Evolutionary conservation across 1,284 basidiomycete genomes (phyloP), one percentile per base, ranked within the genome.

Genomic region (Somion occarium): DNA sequence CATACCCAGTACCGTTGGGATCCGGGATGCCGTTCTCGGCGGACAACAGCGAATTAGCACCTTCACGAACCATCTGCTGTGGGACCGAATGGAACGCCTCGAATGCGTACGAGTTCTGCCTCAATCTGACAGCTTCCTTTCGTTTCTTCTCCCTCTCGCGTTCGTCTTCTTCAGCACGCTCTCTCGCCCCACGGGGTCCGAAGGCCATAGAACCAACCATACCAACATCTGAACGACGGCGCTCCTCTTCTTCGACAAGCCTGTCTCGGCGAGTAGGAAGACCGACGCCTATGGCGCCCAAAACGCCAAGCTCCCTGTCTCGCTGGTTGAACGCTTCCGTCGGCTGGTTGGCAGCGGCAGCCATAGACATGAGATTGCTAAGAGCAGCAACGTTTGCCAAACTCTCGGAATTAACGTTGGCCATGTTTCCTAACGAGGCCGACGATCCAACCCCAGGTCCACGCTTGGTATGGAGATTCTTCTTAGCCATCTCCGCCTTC

Each of bases 401-500:
- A n/a, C 57, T 60, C 41, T 68, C 68, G 20, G 65, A 46, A n/a
- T 55, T 54, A 44, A 59, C 56, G 39, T 58, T 56, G 37, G 64
- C 55, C 25, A 62, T 61, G 53, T 66, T 57, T 46, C 68, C 59
- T 19, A 66, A 30, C 37, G 53, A n/a, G 62, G 61, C 7, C 69
- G 65, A 22, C 66, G 61, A n/a, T 3, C 63, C 70, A 11, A 81
- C 80, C n/a, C 88, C 88, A 22, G 89, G 85, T 0, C 89, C 90
- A 38, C 92, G 77, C 71, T 94, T 95, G 20, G 93, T 97, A 66
- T 99, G 96, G 43, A 99, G 69, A 64, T 99, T 98, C 81, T 99
- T 99, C 83, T 99, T 99, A 37, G 96, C 96, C 93, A 99, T 98
- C 72, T 99, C 97, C 15, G 96, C 96, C 69, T 98, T 99, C 48